phyloP scores from a whole-genome alignment of 169 alveolate species.

The Eimeria maxima region DNA sequence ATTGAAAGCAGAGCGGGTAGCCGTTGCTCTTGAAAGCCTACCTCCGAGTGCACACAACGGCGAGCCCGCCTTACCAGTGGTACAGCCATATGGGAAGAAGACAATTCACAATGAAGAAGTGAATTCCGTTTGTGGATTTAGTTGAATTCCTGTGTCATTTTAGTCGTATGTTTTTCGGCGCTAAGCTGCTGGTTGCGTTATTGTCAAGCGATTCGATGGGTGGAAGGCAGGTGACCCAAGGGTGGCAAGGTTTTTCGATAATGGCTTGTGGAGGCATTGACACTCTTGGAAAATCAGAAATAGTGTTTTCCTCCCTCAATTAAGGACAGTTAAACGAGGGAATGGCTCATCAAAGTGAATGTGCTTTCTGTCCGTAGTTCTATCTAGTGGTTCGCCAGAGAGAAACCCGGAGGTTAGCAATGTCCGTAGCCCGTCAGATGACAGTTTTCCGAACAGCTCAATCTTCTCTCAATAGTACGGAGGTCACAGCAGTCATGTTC shows the following conservation, averaged over 20 bases:
- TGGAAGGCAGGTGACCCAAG: not conserved
- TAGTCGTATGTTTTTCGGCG: not conserved
- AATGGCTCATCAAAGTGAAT: not conserved
- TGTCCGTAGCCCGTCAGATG: not conserved
- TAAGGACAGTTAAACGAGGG: not conserved
- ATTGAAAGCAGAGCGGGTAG: not conserved
- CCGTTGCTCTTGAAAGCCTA: not conserved
- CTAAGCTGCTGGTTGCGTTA: not conserved
- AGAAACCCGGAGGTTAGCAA: not conserved
- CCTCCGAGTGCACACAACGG: not conserved
- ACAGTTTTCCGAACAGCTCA: not conserved
- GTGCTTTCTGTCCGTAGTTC: not conserved
- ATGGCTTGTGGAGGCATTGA: not conserved
- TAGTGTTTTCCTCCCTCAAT: not conserved
- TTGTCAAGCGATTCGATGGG: not conserved
- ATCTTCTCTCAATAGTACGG: not conserved
- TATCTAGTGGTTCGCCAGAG: not conserved
- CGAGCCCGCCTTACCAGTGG: not conserved
- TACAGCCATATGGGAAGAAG: not conserved
- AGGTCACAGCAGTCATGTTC: not conserved
- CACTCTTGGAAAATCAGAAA: not conserved
- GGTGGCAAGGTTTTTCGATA: not conserved
- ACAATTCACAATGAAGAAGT: not conserved
- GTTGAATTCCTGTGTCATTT: not conserved
- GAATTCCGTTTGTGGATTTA: not conserved